A percentile compares a stretch with the other conserved stretches of the same genome.
These are phyloP conservation scores for Diaporthe sp. DNA, from an alignment of 2,329 filamentous ascomycete genomes.

Conservation along the genomic window DNA sequence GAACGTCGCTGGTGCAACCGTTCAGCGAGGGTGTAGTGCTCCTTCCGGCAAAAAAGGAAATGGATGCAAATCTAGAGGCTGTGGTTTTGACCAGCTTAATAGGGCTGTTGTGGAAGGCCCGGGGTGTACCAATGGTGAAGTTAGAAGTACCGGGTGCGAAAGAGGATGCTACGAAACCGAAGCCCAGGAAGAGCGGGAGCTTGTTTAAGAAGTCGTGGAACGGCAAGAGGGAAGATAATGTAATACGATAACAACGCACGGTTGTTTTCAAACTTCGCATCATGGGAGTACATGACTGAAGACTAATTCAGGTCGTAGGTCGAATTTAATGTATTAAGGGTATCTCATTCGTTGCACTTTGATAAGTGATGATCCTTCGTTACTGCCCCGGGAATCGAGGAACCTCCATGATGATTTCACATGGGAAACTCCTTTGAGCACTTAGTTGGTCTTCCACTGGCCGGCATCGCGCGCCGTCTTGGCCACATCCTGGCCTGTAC, in stretches of 20 bases:
- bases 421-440: too few species aligned
- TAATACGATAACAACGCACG: not conserved
- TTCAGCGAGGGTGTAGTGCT: conserved; percentile 17
- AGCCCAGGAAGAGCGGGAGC: not conserved
- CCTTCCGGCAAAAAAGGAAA: not conserved
- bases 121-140: not conserved
- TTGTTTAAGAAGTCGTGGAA: not conserved
- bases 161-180: not conserved
- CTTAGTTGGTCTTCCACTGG: conserved; percentile 41
- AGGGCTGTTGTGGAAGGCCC: not conserved
- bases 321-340: conserved; percentile 13
- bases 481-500: conserved; percentile 35
- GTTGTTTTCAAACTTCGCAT: too few species aligned
- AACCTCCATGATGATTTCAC: too few species aligned
- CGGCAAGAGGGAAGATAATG: not conserved
- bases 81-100: not conserved
- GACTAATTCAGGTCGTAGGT: not conserved
- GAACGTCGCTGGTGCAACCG: not conserved
- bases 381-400: accelerated
- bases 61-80: not conserved
- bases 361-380: not conserved
- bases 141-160: not conserved
- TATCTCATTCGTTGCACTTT: conserved; percentile 14
- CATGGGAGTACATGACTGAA: not conserved
- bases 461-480: conserved; percentile 38